Evolutionary conservation across 345 rosid genomes (phyloP).

Genomic region (Lagerstroemia speciosa): DNA sequence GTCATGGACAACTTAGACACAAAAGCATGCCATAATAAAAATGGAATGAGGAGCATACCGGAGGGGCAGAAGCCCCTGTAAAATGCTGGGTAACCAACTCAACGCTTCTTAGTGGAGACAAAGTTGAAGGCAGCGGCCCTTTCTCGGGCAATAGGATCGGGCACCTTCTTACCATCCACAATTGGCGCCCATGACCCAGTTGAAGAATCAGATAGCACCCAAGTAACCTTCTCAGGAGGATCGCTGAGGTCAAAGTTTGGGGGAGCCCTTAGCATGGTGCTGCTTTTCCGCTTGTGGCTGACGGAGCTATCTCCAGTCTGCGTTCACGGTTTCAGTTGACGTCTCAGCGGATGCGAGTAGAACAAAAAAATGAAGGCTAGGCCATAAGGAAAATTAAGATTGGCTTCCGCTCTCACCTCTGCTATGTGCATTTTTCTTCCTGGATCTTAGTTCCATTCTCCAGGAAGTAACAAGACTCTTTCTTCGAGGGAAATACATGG

Average conservation of each 20-base stretch:
- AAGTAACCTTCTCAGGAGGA: conserved; percentile 45
- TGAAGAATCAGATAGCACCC: conserved; percentile 33
- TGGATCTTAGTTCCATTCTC: conserved; percentile 38
- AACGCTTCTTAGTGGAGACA: conserved; percentile 13
- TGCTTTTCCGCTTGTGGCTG: conserved; percentile 22
- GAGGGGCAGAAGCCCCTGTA: not conserved
- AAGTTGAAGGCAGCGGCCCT: conserved; percentile 44
- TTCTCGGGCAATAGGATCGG: conserved; percentile 23
- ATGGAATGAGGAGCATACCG: not conserved
- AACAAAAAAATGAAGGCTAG: not conserved
- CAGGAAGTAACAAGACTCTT: conserved; percentile 35
- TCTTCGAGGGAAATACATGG: conserved; percentile 37
- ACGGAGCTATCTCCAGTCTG: conserved; percentile 27
- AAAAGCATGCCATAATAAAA: not conserved
- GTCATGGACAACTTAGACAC: not conserved
- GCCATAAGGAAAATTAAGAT: not conserved
- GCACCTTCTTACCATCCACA: conserved; percentile 29
- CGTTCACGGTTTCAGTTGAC: not conserved
- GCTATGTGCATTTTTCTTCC: conserved; percentile 12
- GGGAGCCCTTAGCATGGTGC: conserved; percentile 6
- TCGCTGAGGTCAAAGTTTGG: conserved; percentile 37
- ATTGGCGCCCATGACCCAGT: conserved; percentile 43
- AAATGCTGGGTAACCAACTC: not conserved
- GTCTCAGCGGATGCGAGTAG: not conserved
- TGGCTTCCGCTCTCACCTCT: conserved; percentile 15